Evolutionary conservation across 192 early-diverging fungal species (phyloP), one percentile per base, ranked within the genome.

Genomic region (Obelidium mucronatum): DNA sequence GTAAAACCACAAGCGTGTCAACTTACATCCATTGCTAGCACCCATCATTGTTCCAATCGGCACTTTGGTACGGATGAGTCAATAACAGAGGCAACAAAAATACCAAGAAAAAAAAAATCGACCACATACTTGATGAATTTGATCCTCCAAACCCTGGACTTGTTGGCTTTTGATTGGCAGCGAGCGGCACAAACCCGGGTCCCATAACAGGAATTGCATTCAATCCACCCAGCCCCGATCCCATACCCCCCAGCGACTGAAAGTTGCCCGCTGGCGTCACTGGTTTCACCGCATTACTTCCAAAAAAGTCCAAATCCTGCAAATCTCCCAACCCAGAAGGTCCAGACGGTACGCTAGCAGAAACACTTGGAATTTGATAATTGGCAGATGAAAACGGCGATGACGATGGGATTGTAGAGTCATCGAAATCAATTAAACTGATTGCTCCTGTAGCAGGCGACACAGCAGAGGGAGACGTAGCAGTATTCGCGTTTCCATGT

Each of bases 371-470:
- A 3, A 67, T 33, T 39, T 60, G n/a, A 44, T 28, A 74, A 33
- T 74, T 63, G 17, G 13, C 70, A 4, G 35, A 6, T 24, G 76
- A 13, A 36, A 67, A 66, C 19, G 69, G 39, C 22, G 69, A 65
- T 24, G 58, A 72, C 19, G 75, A 34, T 28, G 68, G 69, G 36
- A 76, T 78, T n/a, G 71, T 78, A 51, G 70, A 68, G 54, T 86
- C 87, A 61, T 88, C 87, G 34, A 88, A 82, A 63, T 88, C 87
- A 75, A 88, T 86, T 11, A 88, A 76, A 76, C 78, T 88, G 66
- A 86, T 83, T 2, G 75, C 59, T 3, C 82, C 85, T 13, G 73
- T 59, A 39, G 59, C 56, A 4, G 72, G 72, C 15, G 59, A 63
- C 13, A 24, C 48, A 31, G 28, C 71, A 42, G 64, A 22, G n/a